These are phyloP conservation scores for Catunica adiposa DNA, from an alignment of 2,329 filamentous ascomycete species.

Conservation along the genomic window DNA sequence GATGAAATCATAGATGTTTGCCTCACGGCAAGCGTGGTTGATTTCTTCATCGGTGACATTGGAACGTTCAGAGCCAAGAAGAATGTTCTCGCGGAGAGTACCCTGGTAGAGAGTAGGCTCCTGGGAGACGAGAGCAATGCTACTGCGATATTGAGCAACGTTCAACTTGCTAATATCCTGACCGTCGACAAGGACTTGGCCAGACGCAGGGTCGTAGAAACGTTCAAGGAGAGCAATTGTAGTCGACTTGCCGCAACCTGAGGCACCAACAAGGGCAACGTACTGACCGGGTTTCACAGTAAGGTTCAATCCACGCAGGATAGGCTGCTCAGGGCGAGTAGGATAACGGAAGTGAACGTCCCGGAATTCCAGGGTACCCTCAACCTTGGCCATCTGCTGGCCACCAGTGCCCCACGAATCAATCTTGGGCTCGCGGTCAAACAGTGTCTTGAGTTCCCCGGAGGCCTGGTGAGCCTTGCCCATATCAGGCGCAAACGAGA, in stretches of 20 bases:
- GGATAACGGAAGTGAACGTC: slow-evolving; percentile 92
- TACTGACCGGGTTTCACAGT: slow-evolving; percentile 63
- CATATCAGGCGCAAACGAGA: slow-evolving; percentile 84
- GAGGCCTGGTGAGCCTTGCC: slow-evolving; percentile 81
- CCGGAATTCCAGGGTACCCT: slow-evolving; percentile 74
- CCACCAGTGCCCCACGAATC: slow-evolving; percentile 67
- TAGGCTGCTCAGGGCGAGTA: slow-evolving; percentile 77
- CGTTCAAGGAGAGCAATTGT: slow-evolving; percentile 84
- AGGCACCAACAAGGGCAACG: slow-evolving; percentile 80
- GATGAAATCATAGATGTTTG: slow-evolving; percentile 89
- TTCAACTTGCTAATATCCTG: slow-evolving; percentile 68
- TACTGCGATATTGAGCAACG: slow-evolving; percentile 68
- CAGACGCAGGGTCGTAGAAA: slow-evolving; percentile 79
- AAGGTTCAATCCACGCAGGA: slow-evolving; percentile 69
- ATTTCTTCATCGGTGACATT: slow-evolving; percentile 56
- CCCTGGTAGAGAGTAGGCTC: slow-evolving; percentile 93
- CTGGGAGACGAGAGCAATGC: slow-evolving; percentile 78
- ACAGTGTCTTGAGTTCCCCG: slow-evolving; percentile 61
- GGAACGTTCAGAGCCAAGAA: slow-evolving; percentile 50
- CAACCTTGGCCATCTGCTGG: slow-evolving; percentile 41
- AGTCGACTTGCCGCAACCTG: slow-evolving; percentile 85
- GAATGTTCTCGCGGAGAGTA: slow-evolving; percentile 76
- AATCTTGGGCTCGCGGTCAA: slow-evolving; percentile 67
- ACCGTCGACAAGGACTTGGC: slow-evolving; percentile 67
- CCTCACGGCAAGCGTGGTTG: slow-evolving; percentile 66